Base-by-base conservation (phyloP, 495 filamentous ascomycete genomes). In the Tuber indicum region DNA sequence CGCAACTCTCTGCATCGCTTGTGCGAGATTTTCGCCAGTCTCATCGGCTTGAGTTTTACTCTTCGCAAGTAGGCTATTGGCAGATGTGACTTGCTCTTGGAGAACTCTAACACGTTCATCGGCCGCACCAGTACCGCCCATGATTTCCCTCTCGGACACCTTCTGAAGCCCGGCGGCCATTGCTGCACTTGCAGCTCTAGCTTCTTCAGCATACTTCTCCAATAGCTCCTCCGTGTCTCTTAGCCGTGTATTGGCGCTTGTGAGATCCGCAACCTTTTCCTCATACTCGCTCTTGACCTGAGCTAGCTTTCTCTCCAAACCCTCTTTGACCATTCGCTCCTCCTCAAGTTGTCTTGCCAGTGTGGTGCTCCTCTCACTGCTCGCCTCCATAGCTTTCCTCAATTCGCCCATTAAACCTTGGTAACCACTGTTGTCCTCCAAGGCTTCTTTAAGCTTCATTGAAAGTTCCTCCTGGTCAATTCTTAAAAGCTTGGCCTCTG, bases 1-100 rank as follows among this genome's bases (percentile, higher is more conserved):
- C 23, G 96, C 96, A 83, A 99, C 98, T 10, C 96, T 89, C 84
- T 97, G 96, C 85, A 98, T 97, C 12, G 96, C 96, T 72, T 92
- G 90, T 16, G 94, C 91, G 47, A 99, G 88, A 84, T 93, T 97
- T 79, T 97, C 94, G 3, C 92, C 90, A 2, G 94, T 94, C 32
- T 88, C 85, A 84, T 99, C 93, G n/a, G 95, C 96, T 73, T 96
- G 94, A 58, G 90, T 87, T 84, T 97, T 94, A 81, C 96, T 97
- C 78, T 93, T 91, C 82, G 91, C 91, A 62, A 94, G 93, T 76
- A 98, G 86, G 10, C 87, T 87, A 81, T 93, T 94, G 45, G 96
- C 92, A 41, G 90, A 87, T 72, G 91, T 88, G 9, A 97, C 86
- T 83, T 97, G 96, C 36, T 89, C 88, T 83, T 96, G 93, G 39